Base-by-base conservation (phyloP, 2,329 filamentous ascomycete species). In the Pseudogymnoascus sp. region DNA sequence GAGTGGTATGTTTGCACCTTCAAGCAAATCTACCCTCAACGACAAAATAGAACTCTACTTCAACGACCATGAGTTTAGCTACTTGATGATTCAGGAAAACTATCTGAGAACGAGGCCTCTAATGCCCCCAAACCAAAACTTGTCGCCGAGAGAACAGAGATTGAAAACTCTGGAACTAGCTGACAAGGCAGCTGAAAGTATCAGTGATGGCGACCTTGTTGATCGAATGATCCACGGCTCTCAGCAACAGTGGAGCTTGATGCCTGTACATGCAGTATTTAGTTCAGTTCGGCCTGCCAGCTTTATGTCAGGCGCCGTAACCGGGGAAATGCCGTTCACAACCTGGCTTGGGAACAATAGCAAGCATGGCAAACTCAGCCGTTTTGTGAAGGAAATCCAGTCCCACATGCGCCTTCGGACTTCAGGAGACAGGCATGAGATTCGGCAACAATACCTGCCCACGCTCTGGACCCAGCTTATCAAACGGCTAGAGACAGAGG, bases 11-110 rank as follows among this genome's bases (percentile, higher is more conserved):
- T 99, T 98, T 76, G 83, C 90, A 23, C 83, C 87, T 4, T 86
- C 87, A 61, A 96, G 92, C 77, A 96, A 91, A 69, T 81, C 90
- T 2, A 96, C 92, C 0, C 79, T 99, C 37, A 98, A 98, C 74
- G 93, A 99, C 76, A 99, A 99, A 81, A 95, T 96, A 67, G 93
- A 99, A 77, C 85, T 99, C 1, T 99, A 99, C 76, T 99, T 99
- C 81, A 98, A 99, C 75, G 95, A 99, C 71, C 95, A 99, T 73
- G 95, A 99, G 71, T 96, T 98, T 78, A 97, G 92, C 72, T 95
- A 88, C 73, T 81, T 99, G 62, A 98, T 99, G 95, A 87, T 99
- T 57, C 95, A 99, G 75, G 96, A 99, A 76, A 99, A 99, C 73
- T 99, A 99, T 71, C 82, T 99, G 11, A 89, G 86, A 67, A 92